These are phyloP conservation scores for Spergularia azorica DNA, from an alignment of 179 eudicot genomes.

Conservation along the genomic window DNA sequence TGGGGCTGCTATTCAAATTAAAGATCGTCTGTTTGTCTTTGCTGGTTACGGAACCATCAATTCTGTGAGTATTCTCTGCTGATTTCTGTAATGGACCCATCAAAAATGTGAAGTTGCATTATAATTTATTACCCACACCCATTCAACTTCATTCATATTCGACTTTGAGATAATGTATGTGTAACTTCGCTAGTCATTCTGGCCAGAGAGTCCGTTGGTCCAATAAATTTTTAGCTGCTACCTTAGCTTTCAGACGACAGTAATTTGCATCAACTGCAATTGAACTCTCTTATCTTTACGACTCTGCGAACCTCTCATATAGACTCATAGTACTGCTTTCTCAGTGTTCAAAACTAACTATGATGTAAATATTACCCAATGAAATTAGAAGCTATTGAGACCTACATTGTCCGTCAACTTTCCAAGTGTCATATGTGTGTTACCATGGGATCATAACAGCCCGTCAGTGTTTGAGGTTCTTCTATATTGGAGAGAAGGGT, in stretches of 20 bases:
- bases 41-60: slow-evolving; percentile 94
- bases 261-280: background rate
- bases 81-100: background rate
- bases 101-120: too few relatives aligned
- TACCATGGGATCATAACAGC: background rate
- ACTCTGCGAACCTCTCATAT: too few relatives aligned
- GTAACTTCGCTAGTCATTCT: background rate
- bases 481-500: background rate
- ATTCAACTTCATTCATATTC: background rate
- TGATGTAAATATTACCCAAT: background rate
- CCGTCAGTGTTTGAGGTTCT: background rate
- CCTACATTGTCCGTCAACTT: background rate
- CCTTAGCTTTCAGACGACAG: background rate
- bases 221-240: background rate
- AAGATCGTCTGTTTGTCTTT: slow-evolving; percentile 80
- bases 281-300: background rate
- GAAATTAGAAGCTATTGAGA: background rate
- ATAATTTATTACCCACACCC: background rate
- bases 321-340: too few relatives aligned
- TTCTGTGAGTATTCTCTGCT: slow-evolving; percentile 50
- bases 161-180: background rate
- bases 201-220: background rate
- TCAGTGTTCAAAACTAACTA: background rate
- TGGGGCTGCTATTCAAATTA: slow-evolving; percentile 93
- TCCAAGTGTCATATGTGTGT: background rate